Evolutionary conservation across 176 grass and related monocot species (phyloP).

Genomic region (Avena sativa): DNA sequence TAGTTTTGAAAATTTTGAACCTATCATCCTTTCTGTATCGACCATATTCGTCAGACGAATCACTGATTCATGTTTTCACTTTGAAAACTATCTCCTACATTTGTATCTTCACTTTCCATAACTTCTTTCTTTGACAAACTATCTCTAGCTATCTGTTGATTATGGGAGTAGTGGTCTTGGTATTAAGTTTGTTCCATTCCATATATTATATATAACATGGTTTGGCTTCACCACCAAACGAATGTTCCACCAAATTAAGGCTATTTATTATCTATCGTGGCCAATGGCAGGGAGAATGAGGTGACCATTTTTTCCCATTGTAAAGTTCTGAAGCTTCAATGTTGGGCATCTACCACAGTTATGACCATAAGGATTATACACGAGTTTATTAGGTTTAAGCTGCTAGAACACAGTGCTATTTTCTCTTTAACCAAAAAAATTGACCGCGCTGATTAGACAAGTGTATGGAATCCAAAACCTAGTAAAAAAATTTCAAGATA

Average conservation of each 20-base stretch:
- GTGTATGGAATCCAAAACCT: neutral
- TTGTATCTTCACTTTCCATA: too few species aligned
- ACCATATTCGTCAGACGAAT: neutral
- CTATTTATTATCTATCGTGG: neutral
- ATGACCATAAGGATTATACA: too few species aligned
- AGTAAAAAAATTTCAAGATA: neutral
- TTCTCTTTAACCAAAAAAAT: too few species aligned
- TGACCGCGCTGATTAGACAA: too few species aligned
- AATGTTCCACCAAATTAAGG: neutral
- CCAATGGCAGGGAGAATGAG: too few species aligned
- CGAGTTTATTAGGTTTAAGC: neutral
- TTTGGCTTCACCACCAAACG: neutral
- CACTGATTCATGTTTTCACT: neutral
- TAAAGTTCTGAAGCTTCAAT: neutral
- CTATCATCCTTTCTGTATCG: too few species aligned
- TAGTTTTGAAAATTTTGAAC: too few species aligned
- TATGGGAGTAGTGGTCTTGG: neutral
- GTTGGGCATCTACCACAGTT: neutral
- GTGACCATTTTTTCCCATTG: neutral
- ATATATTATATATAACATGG: neutral
- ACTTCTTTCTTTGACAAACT: neutral
- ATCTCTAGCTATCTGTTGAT: neutral
- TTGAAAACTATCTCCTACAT: too few species aligned
- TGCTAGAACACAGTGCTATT: neutral
- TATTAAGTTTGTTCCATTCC: neutral